Evolutionary conservation across 768 basidiomycete species (phyloP), one percentile per base, ranked within the genome.

Genomic region (Mycena crocata): DNA sequence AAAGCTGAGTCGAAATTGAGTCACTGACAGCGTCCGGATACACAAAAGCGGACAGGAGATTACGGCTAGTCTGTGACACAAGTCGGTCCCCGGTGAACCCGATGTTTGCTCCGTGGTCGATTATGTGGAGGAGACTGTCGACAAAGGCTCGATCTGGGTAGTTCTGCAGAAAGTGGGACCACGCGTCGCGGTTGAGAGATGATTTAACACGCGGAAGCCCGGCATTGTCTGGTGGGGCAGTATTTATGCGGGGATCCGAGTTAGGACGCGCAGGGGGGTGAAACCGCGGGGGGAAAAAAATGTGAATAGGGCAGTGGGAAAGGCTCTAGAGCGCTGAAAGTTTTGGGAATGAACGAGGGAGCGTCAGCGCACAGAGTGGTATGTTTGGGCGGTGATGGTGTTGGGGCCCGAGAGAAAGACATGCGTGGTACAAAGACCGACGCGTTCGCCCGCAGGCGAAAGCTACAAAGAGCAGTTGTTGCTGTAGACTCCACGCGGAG

Each of bases 51-150:
- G 45, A 46, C 7, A n/a, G 57, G 10, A 59, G 34, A 28, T 59
- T 59, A 7, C 17, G 32, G 37, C 30, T 37, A 7, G 40, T 31
- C 28, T 57, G 55, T 9, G 55, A 44, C 4, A 31, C 28, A 9
- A 19, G 28, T 15, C 55, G 39, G 39, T 51, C 44, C 0, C 64
- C 57, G 1, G 61, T 19, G 35, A 66, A 71, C 0, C 70, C 62
- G 31, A 69, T 64, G 24, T 59, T 48, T 4, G 71, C 64, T n/a
- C 71, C 71, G 45, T 60, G 69, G 24, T 67, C 32, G 23, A 69
- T 72, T 49, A 72, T 69, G 55, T 72, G 62, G 24, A 72, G 37
- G 14, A 72, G 42, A 28, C 60, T 52, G 6, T 24, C 24, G 37
- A 61, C 64, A 34, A 72, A 72, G 5, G 1, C 13, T 14, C 44